Percentiles rank a stretch among this genome's conserved stretches.
Conservation (phyloP, 345 rosid genomes). For the Sonneratia caseolaris region DNA sequence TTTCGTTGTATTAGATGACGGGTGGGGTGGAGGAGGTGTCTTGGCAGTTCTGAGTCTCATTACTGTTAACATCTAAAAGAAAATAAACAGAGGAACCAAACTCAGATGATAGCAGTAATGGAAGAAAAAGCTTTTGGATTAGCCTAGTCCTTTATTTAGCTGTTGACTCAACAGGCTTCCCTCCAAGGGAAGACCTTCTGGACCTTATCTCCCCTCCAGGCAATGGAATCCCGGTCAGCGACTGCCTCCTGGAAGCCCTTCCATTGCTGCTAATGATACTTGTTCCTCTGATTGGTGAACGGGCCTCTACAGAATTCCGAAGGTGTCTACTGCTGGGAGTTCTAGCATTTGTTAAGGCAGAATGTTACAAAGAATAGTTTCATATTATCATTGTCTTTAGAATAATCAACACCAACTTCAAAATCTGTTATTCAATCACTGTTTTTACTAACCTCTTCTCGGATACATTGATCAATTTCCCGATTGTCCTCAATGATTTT, state of each 20-base stretch:
- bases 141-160: constrained; percentile 28
- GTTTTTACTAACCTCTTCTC: constrained; percentile 51
- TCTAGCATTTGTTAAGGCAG: background rate
- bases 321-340: constrained; percentile 29
- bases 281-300: constrained; percentile 39
- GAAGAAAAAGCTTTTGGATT: background rate
- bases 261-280: constrained; percentile 32
- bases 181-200: constrained; percentile 75
- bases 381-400: background rate
- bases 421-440: background rate
- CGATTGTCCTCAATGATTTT: constrained; percentile 75
- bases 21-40: constrained; percentile 68
- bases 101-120: constrained; percentile 3
- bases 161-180: constrained; percentile 35
- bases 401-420: background rate
- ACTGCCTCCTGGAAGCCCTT: constrained; percentile 55
- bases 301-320: constrained; percentile 22
- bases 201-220: constrained; percentile 32
- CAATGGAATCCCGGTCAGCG: constrained; percentile 52
- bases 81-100: background rate
- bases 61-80: background rate
- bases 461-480: constrained; percentile 72
- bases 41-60: constrained; percentile 46
- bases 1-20: constrained; percentile 27
- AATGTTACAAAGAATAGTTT: background rate